Evolutionary conservation across 371 early-diverging fungal genomes (phyloP).

Genomic region (Apophysomyces sp.): DNA sequence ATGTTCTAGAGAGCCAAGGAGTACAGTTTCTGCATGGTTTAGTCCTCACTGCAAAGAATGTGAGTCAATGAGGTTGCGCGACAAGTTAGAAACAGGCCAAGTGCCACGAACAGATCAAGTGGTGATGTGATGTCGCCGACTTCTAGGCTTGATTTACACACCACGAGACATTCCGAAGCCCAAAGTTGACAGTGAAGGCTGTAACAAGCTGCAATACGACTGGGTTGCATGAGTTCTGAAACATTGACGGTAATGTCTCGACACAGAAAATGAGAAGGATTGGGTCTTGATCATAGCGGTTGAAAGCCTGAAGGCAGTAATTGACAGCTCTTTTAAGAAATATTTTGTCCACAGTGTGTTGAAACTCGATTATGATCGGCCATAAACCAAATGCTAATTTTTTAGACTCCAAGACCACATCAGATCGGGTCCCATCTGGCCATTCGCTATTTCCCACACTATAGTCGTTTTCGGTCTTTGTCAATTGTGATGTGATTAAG

Average conservation of each 20-base stretch:
- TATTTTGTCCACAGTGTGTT: constrained; percentile 5
- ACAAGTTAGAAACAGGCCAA: too few relatives aligned
- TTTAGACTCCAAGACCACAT: constrained; percentile 10
- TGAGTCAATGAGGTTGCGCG: too few relatives aligned
- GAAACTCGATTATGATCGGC: constrained; percentile 9
- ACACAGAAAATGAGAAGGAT: constrained; percentile 11
- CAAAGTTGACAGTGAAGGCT: too few relatives aligned
- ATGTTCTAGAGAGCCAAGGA: too few relatives aligned
- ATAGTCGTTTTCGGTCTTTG: constrained; percentile 8
- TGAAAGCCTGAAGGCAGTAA: constrained; percentile 7
- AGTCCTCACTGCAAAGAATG: too few relatives aligned
- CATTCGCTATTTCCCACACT: constrained; percentile 4
- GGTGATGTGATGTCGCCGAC: too few relatives aligned
- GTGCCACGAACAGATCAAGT: too few relatives aligned
- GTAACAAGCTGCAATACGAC: too few relatives aligned
- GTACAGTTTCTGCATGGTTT: too few relatives aligned
- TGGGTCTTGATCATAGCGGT: background rate
- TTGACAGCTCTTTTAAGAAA: constrained; percentile 4
- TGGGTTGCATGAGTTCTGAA: too few relatives aligned
- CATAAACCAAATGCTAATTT: background rate
- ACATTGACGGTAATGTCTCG: background rate
- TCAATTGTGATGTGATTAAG: background rate
- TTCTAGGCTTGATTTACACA: too few relatives aligned
- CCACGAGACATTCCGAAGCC: too few relatives aligned
- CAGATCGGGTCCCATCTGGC: constrained; percentile 6